A percentile compares a stretch with the other conserved stretches of the same genome.
Evolutionary conservation across 2,329 filamentous ascomycete genomes (phyloP).

Genomic region (Pseudogymnoascus sp.): DNA sequence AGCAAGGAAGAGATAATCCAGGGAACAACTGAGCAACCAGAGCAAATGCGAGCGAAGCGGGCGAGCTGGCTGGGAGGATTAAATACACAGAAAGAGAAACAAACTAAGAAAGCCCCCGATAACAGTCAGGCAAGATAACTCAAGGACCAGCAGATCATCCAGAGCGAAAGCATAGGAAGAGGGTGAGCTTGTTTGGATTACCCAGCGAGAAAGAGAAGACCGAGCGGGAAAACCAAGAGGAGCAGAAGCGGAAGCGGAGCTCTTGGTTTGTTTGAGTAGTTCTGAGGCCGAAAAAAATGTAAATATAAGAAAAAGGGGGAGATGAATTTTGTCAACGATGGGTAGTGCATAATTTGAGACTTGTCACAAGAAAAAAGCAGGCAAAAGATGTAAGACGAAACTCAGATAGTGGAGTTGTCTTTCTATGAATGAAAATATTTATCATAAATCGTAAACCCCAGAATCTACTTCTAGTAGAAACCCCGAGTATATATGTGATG

Average conservation of each 20-base stretch:
- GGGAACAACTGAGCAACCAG: too few relatives aligned
- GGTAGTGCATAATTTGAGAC: not conserved
- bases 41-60: not conserved
- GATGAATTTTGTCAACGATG: not conserved
- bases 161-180: not conserved
- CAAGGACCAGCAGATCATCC: not conserved
- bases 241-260: not conserved
- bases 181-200: not conserved
- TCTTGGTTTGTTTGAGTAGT: not conserved
- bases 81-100: not conserved
- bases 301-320: not conserved
- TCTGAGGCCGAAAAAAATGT: not conserved
- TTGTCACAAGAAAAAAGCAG: not conserved
- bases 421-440: not conserved
- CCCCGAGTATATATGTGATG: slow-evolving; percentile 2
- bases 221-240: not conserved
- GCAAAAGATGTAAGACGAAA: not conserved
- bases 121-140: not conserved
- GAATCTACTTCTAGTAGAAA: not conserved
- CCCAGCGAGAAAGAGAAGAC: not conserved
- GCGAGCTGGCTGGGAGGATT: not conserved
- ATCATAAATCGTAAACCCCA: slow-evolving; percentile 7
- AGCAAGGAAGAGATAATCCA: not conserved
- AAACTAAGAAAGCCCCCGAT: not conserved
- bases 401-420: not conserved